These are phyloP conservation scores for Gigaspora rosea DNA, from an alignment of 192 early-diverging fungal species.

Conservation along the genomic window DNA sequence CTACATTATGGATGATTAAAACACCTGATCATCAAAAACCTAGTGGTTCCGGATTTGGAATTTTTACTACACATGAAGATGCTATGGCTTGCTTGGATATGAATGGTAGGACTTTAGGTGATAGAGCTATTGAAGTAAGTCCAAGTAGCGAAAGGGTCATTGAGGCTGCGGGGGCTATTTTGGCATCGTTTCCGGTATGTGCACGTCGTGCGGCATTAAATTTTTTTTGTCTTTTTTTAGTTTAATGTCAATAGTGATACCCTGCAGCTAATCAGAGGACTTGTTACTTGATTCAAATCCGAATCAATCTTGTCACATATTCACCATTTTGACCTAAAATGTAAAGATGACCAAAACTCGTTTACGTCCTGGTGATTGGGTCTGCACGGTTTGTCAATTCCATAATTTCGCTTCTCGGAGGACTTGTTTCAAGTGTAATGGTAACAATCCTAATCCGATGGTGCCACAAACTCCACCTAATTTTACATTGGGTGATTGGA, in stretches of 20 bases:
- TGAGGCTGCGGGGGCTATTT: constrained; percentile 56
- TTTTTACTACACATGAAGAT: constrained; percentile 68
- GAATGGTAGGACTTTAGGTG: constrained; percentile 63
- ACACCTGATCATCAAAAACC: constrained; percentile 58
- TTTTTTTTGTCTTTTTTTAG: constrained; percentile 8
- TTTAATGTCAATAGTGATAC: not conserved
- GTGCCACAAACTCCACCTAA: constrained; percentile 44
- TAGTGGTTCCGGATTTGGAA: constrained; percentile 64
- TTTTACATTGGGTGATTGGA: constrained; percentile 65
- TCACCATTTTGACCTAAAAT: not conserved
- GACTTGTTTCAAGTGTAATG: constrained; percentile 69
- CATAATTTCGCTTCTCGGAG: constrained; percentile 71
- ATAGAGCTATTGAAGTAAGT: constrained; percentile 61
- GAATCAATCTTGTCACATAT: not conserved
- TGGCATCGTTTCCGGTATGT: constrained; percentile 59
- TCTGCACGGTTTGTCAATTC: constrained; percentile 69
- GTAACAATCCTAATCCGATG: constrained; percentile 49
- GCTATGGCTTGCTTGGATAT: constrained; percentile 60
- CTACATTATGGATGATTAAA: constrained; percentile 63
- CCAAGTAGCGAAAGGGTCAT: constrained; percentile 63
- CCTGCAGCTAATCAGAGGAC: not conserved
- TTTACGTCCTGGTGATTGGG: constrained; percentile 71
- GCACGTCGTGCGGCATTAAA: constrained; percentile 3
- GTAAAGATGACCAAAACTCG: constrained; percentile 42
- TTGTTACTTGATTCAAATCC: not conserved